A percentile compares a stretch with the other conserved stretches of the same genome.
Conservation (phyloP, 2,329 filamentous ascomycete genomes). For the Zymoseptoria crescenta region DNA sequence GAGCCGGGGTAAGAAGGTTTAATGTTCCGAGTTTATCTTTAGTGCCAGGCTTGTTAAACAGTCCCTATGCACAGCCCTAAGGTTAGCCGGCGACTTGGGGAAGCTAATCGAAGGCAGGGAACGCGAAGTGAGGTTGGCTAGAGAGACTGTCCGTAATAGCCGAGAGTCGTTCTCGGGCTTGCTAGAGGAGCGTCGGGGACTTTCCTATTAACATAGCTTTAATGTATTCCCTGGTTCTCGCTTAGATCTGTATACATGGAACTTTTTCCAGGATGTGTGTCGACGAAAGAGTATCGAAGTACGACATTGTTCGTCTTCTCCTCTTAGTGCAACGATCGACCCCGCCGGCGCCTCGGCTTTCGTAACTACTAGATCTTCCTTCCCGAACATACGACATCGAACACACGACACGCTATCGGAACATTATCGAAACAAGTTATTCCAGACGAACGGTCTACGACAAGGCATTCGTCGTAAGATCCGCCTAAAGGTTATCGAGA, state of each 20-base stretch:
- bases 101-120: conserved; percentile 21
- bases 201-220: conserved; percentile 15
- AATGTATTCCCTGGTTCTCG: no score
- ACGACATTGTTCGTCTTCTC: background rate
- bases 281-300: background rate
- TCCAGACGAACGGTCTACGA: no score
- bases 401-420: background rate
- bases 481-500: no score
- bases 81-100: conserved; percentile 19
- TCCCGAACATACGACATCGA: background rate
- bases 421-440: background rate
- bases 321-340: background rate
- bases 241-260: background rate
- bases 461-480: no score
- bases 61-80: conserved; percentile 14
- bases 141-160: conserved; percentile 14
- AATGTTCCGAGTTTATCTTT: conserved; percentile 47
- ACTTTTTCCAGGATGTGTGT: background rate
- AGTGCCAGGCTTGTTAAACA: conserved; percentile 31
- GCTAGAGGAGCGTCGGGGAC: conserved; percentile 14
- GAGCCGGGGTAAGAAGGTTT: conserved; percentile 45
- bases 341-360: background rate
- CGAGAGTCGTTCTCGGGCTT: conserved; percentile 18
- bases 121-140: conserved; percentile 10
- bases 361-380: background rate